Conservation (phyloP, 2,329 filamentous ascomycete species). For the Arthrinium puccinioides region DNA sequence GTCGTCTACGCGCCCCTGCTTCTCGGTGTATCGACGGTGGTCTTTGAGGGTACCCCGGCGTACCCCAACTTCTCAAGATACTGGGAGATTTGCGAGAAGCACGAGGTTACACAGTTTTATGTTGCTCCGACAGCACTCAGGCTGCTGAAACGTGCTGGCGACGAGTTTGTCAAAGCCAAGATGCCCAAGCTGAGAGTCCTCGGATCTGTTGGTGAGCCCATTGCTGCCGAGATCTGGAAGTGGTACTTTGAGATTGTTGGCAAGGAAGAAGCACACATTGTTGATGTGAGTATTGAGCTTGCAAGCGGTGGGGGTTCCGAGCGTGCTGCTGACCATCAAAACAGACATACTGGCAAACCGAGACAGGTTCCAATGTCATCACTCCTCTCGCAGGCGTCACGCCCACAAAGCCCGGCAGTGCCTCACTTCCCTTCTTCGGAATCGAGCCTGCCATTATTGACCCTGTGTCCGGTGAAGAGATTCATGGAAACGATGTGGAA, state of each 20-base stretch:
- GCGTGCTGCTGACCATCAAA: constrained; percentile 10
- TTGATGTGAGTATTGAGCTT: constrained; percentile 72
- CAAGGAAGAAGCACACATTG: constrained; percentile 85
- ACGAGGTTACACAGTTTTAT: constrained; percentile 96
- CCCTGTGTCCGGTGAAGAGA: constrained; percentile 87
- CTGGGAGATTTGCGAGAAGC: constrained; percentile 96
- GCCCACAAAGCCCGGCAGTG: constrained; percentile 92
- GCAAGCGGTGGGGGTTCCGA: background rate
- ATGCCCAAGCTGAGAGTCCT: constrained; percentile 88
- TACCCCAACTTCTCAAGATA: constrained; percentile 98
- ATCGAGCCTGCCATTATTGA: constrained; percentile 98
- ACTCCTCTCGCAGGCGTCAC: constrained; percentile 88
- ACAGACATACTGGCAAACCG: constrained; percentile 99
- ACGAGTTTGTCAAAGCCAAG: constrained; percentile 81
- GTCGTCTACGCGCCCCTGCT: constrained; percentile 94
- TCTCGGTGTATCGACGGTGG: constrained; percentile 87
- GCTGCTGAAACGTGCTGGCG: constrained; percentile 88
- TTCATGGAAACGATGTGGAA: constrained; percentile 93
- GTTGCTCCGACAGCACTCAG: constrained; percentile 92
- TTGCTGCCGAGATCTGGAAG: constrained; percentile 97
- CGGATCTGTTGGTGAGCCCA: constrained; percentile 94
- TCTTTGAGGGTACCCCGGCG: constrained; percentile 95
- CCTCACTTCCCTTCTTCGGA: constrained; percentile 95
- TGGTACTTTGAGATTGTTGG: constrained; percentile 97
- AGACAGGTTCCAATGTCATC: constrained; percentile 95